phyloP scores from a whole-genome alignment of 176 grass and related monocot genomes.

The Aegilops bicornis region DNA sequence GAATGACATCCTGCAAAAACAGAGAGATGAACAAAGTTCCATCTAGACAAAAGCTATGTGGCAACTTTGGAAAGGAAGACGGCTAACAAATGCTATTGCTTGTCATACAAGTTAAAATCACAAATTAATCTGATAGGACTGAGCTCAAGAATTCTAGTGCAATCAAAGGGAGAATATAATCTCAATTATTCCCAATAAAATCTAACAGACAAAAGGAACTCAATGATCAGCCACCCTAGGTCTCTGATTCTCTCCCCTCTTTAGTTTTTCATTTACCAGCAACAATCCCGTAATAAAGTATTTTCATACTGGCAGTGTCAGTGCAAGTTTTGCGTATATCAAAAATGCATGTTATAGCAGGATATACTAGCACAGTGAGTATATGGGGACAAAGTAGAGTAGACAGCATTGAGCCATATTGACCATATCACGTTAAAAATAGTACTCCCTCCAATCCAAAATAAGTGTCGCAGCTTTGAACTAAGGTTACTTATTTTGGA shows the following conservation, averaged over 20 bases:
- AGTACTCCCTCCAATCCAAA: neutral
- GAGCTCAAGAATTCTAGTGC: neutral
- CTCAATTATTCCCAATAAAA: neutral
- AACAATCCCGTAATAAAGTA: neutral
- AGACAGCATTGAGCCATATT: constrained; percentile 1
- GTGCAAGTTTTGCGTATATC: neutral
- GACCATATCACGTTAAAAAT: constrained; percentile 8
- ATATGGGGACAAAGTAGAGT: neutral
- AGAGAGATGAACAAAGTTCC: constrained; percentile 3
- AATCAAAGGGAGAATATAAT: neutral
- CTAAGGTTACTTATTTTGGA: no score
- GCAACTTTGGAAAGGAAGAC: constrained; percentile 14
- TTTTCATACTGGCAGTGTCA: neutral
- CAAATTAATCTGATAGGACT: constrained; percentile 8
- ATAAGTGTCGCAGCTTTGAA: no score
- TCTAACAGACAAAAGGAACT: constrained; percentile 1
- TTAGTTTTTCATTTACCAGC: constrained; percentile 7
- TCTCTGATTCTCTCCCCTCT: neutral
- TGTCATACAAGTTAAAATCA: neutral
- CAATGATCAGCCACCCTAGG: neutral
- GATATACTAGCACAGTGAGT: constrained; percentile 4
- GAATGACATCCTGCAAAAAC: constrained; percentile 83
- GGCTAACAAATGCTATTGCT: neutral
- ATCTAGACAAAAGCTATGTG: neutral
- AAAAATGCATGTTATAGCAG: neutral